Base-by-base conservation (phyloP, 441 rosid genomes). In the Erysimum cheiri region DNA sequence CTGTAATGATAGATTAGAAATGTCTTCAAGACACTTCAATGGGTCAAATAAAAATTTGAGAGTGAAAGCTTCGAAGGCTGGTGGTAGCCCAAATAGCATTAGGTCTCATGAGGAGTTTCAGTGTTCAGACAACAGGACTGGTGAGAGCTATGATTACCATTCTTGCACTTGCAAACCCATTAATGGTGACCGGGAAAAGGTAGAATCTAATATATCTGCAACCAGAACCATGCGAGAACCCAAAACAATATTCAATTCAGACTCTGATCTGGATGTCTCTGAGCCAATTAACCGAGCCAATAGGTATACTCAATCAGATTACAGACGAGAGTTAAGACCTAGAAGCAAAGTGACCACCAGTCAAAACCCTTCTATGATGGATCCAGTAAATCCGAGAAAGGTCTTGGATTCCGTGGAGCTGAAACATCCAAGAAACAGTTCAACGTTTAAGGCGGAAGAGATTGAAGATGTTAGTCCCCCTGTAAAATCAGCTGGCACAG, bases 11-110 rank as follows among this genome's bases (percentile, higher is more conserved):
- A 48, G 53, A 48, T 48, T 5, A 22, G 53, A 48, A 48, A 48
- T 48, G 13, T 19, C 53, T 48, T 48, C 29, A 19, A 4, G n/a
- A 48, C 31, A 22, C 53, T 22, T 48, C 29, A 48, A 22, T 48
- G 53, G 31, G n/a, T 48, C 53, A 22, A 12, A 19, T 10, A 22
- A 48, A 48, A 48, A 48, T 48, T 19, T 22, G n/a, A 48, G 53
- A 22, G n/a, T 48, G 29, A 48, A 48, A 48, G 29, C 53, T 48
- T 48, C 31, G 29, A 48, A 48, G 13, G 12, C 53, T 48, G 29
- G 53, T 48, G 53, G 53, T 48, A 48, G 53, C 53, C 53, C 53
- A 48, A 10, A 48, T 48, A 22, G 53, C 29, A 22, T 9, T 48
- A 48, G 53, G 28, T 48, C 53, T 48, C 53, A 48, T 48, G 53